A percentile compares a stretch with the other conserved stretches of the same genome.
phyloP scores from a whole-genome alignment of 202 grass and related monocot species.

The Digitaria exilis region DNA sequence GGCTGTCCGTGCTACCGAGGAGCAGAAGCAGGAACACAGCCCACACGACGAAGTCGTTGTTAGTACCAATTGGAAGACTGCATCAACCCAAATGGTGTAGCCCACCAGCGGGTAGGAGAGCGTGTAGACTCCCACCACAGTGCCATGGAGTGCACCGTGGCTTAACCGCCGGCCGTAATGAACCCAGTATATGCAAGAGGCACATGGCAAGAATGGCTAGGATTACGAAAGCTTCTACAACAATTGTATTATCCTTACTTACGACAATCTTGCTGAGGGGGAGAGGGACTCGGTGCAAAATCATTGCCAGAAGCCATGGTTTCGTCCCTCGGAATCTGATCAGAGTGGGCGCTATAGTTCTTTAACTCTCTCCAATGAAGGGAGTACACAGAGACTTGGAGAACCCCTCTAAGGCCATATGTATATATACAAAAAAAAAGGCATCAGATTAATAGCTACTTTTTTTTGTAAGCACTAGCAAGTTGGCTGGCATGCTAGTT shows the following conservation, averaged over 20 bases:
- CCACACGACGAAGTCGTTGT: neutral
- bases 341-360: no score
- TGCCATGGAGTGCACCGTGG: neutral
- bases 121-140: neutral
- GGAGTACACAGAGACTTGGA: no score
- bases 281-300: neutral
- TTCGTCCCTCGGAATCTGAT: no score
- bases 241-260: no score
- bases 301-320: neutral
- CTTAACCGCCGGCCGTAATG: neutral
- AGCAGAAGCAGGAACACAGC: neutral
- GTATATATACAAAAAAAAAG: no score
- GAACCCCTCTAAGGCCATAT: no score
- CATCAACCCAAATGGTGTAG: neutral
- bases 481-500: no score
- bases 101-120: neutral
- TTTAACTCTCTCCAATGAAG: no score
- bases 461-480: no score
- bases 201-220: neutral
- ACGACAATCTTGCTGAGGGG: neutral
- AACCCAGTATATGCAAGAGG: neutral
- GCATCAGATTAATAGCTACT: no score
- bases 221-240: neutral
- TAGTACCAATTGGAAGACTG: neutral
- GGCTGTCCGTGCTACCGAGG: neutral